Evolutionary conservation across 495 filamentous ascomycete species (phyloP), one percentile per base, ranked within the genome.

Genomic region (Trichocladium antarcticum): DNA sequence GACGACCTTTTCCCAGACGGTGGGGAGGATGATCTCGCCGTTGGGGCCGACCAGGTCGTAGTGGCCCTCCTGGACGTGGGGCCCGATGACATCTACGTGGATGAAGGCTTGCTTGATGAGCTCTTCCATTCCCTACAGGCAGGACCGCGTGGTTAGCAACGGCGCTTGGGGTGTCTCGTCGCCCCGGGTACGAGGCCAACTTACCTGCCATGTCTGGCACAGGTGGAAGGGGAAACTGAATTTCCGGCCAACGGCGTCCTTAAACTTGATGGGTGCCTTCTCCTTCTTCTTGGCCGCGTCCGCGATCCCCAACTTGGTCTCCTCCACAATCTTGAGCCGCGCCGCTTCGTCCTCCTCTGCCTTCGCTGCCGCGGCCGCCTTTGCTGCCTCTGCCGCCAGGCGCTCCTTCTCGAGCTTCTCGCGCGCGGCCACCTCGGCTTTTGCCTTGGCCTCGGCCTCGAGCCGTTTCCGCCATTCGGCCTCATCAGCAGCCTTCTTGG

Each of bases 51-150:
- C 74, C 35, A 94, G 70, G 63, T 94, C 87, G 65, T 89, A 94
- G 60, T 89, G 85, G 0, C 85, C 85, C 43, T 87, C 79, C 35
- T 81, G 83, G 16, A 94, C 87, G 57, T 89, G 85, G 34, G 81
- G 81, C 8, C 85, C 85, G 51, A 90, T 82, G 11, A 83, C 75
- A 34, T 89, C 86, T 38, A 94, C 84, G 54, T 92, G 85, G 37
- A 86, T 65, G 58, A 94, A 94, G 17, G 87, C 86, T 71, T 92
- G 84, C 57, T 83, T 82, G 63, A 94, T 92, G 19, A 94, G 73
- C 15, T 82, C 78, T 62, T 90, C 84, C 83, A 90, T 89, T 7
- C 84, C 83, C 84, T 89, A 57, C 10, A 45, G 16, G 22, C 0
- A 1, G 6, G 17, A 36, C 47, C 27, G 45, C 35, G 5, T n/a